Percentiles rank a stretch among this genome's conserved stretches.
Conservation (phyloP, 495 filamentous ascomycete species). For the Tuber borchii region DNA sequence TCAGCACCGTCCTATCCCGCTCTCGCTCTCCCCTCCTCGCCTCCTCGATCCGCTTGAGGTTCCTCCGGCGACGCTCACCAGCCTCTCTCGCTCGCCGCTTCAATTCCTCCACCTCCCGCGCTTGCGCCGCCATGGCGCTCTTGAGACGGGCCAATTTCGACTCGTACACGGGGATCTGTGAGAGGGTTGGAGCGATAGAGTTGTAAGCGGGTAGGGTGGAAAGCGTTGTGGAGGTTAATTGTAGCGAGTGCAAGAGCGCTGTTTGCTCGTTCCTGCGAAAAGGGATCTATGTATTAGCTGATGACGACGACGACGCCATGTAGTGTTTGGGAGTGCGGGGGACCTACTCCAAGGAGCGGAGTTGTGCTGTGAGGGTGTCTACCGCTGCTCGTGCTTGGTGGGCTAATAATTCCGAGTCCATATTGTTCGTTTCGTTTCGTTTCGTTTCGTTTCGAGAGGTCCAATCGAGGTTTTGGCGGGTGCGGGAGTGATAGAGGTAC, state of each 20-base stretch:
- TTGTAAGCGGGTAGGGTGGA: constrained; percentile 32
- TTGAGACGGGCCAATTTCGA: constrained; percentile 35
- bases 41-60: constrained; percentile 29
- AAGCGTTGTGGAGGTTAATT: constrained; percentile 29
- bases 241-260: constrained; percentile 34
- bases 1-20: constrained; percentile 35
- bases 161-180: constrained; percentile 36
- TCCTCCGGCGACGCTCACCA: constrained; percentile 19
- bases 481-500: background rate
- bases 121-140: constrained; percentile 33
- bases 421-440: constrained; percentile 9
- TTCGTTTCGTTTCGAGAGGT: background rate
- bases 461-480: constrained; percentile 7
- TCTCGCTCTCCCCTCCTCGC: constrained; percentile 32
- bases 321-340: background rate
- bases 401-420: constrained; percentile 31
- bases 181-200: constrained; percentile 32
- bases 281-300: constrained; percentile 1
- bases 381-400: constrained; percentile 33
- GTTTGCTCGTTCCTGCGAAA: constrained; percentile 32
- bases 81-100: constrained; percentile 36
- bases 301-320: constrained; percentile 1
- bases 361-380: constrained; percentile 32
- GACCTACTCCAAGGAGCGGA: constrained; percentile 34
- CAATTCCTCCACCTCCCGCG: constrained; percentile 29